Conservation (phyloP, 306 rosid species). For the Senna siamea region DNA sequence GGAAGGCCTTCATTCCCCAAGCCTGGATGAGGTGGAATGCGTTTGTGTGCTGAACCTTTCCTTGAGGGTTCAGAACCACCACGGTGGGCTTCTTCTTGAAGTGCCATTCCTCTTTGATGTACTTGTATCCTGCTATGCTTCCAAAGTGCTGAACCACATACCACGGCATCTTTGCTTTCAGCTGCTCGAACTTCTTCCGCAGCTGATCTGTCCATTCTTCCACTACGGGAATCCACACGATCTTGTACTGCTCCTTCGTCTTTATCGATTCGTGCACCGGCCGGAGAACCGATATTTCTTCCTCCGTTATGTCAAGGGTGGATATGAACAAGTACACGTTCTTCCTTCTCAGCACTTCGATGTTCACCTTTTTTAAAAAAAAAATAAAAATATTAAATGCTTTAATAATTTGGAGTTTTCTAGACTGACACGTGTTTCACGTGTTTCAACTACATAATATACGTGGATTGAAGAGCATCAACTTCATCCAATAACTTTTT, state of each 20-base stretch:
- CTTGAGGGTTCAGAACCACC: conserved; percentile 60
- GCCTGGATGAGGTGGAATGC: conserved; percentile 58
- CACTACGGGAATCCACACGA: conserved; percentile 75
- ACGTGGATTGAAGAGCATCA: not conserved
- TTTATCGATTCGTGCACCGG: conserved; percentile 48
- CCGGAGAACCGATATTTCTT: conserved; percentile 45
- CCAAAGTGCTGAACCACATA: conserved; percentile 40
- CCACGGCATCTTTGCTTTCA: conserved; percentile 64
- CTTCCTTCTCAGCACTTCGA: conserved; percentile 49
- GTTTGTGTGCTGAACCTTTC: conserved; percentile 51
- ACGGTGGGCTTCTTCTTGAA: conserved; percentile 57
- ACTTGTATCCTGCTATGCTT: conserved; percentile 50
- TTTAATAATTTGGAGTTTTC: too few species aligned
- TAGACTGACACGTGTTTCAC: not conserved
- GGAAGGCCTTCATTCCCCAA: conserved; percentile 63
- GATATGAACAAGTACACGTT: conserved; percentile 56
- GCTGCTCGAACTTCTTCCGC: conserved; percentile 54
- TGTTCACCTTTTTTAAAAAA: conserved; percentile 39
- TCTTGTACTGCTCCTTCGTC: conserved; percentile 42
- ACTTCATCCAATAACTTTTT: not conserved
- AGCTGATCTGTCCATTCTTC: conserved; percentile 55
- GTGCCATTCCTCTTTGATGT: conserved; percentile 64
- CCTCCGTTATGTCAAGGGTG: conserved; percentile 52
- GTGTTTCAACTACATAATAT: too few species aligned
- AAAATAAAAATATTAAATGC: too few species aligned